Base-by-base conservation (phyloP, 2,329 filamentous ascomycete species). In the Neofusicoccum laricinum region DNA sequence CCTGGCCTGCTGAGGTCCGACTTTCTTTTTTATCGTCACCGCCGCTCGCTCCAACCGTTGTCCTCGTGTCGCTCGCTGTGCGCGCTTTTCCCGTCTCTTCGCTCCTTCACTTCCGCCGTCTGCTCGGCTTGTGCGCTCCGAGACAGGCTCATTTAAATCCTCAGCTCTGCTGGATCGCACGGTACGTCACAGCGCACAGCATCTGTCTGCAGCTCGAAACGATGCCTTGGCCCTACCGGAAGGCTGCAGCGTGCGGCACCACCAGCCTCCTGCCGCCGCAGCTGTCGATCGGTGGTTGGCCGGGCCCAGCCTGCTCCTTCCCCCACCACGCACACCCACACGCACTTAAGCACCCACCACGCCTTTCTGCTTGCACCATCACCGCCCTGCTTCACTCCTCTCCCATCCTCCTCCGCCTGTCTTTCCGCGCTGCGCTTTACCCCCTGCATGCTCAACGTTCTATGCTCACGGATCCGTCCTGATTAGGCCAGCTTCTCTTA, bases 381-480 rank as follows among this genome's bases (percentile, higher is more conserved):
- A 32, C 25, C 40, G 34, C 53, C 40, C 8, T 43, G 25, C 30
- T 34, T 55, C 36, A 8, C 40, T 36, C 34, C 11, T 38, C 36
- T 12, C 40, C 14, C 25, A 30, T 7, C 49, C n/a, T 53, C 32
- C n/a, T 49, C 14, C 51, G 41, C n/a, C 14, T 43, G 32, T 59
- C 46, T n/a, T 50, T 21, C 32, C 14, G 41, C 57, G 32, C 59
- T 51, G 14, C 45, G 6, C 19, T 15, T 46, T 59, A 19, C 61
- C 21, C 25, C 40, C 34, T 43, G 34, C 46, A 62, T 50, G 46
- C 25, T 48, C 46, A 57, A 17, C 34, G 21, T 40, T 21, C 50
- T 57, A 49, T 48, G 43, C 41, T 58, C 62, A 57, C 50, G 43
- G 45, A 46, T 46, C 21, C 36, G 34, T 45, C 34, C 34, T 53